phyloP scores from a whole-genome alignment of 495 filamentous ascomycete genomes.

The Lasiosphaeriaceae sp. region DNA sequence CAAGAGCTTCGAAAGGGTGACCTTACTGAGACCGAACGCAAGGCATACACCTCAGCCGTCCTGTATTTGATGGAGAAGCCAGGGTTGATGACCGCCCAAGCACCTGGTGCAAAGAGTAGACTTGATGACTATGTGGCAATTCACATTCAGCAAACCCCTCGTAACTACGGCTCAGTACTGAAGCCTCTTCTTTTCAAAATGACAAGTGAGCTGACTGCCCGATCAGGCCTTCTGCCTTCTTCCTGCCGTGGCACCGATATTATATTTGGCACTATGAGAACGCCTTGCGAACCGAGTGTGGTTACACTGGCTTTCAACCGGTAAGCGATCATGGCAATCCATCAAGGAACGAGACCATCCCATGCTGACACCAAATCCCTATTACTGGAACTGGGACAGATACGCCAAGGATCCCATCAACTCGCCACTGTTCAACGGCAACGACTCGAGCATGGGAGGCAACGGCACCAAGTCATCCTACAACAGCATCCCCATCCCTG shows the following conservation, averaged over 20 bases:
- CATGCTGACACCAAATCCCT: background rate
- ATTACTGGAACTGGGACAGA: constrained; percentile 28
- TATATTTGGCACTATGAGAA: constrained; percentile 62
- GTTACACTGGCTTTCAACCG: constrained; percentile 52
- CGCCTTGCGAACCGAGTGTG: constrained; percentile 63
- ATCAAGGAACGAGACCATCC: background rate
- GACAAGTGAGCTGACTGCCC: background rate
- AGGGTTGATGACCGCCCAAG: constrained; percentile 29
- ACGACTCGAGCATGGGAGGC: constrained; percentile 26
- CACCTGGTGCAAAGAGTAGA: constrained; percentile 32
- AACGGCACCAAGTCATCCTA: constrained; percentile 30
- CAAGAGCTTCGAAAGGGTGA: constrained; percentile 38
- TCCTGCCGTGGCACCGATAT: constrained; percentile 69
- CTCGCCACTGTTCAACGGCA: constrained; percentile 25
- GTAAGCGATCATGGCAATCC: constrained; percentile 3
- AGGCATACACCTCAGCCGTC: constrained; percentile 59
- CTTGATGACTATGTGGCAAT: constrained; percentile 68
- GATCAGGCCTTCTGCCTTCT: constrained; percentile 57
- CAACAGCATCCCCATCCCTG: constrained; percentile 17
- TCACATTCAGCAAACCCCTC: constrained; percentile 59
- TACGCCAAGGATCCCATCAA: constrained; percentile 23
- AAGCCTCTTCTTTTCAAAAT: constrained; percentile 38
- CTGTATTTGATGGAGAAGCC: constrained; percentile 57
- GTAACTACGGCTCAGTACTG: constrained; percentile 54
- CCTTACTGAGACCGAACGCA: constrained; percentile 44